Base-by-base conservation (phyloP, 1,284 basidiomycete species). In the Ceratobasidium sp. region DNA sequence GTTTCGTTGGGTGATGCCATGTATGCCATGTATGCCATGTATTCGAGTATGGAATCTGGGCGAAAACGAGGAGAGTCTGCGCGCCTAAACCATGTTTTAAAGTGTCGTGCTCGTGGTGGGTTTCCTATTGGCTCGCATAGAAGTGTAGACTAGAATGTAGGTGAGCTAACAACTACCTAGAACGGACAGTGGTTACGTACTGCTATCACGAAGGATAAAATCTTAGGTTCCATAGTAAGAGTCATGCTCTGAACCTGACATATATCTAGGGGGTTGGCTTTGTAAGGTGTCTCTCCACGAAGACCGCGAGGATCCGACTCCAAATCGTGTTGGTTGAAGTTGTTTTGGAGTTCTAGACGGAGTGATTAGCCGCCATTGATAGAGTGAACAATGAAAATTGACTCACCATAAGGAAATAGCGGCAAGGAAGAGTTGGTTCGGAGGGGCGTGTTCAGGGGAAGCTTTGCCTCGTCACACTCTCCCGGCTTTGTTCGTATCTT, bases 371-470 rank as follows among this genome's bases (percentile, higher is more conserved):
- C n/a, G 23, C 23, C n/a, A n/a, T n/a, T n/a, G n/a, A n/a, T n/a
- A n/a, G n/a, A n/a, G n/a, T n/a, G n/a, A n/a, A n/a, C n/a, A n/a
- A n/a, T n/a, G n/a, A n/a, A n/a, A n/a, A 49, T 17, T n/a, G 0
- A 51, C 66, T 54, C 35, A 54, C 66, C 26, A 23, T 68, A 68
- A 23, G 66, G 11, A 42, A 69, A 69, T 2, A 69, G n/a, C 11
- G 67, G 54, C 67, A 67, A 23, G 4, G 65, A 67, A 53, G 53
- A 45, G 20, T 69, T 69, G 13, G 37, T 69, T n/a, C 67, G 54
- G 13, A 69, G 39, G 3, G 37, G 28, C 10, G 39, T 58, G 42
- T 69, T 31, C 6, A 20, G 1, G 20, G 67, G 54, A 17, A 69
- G 53, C n/a, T 23, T 17, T 58, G 37, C 42, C 5, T 20, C 49